phyloP scores from a whole-genome alignment of 768 basidiomycete genomes.

The Suillus ampliporus region DNA sequence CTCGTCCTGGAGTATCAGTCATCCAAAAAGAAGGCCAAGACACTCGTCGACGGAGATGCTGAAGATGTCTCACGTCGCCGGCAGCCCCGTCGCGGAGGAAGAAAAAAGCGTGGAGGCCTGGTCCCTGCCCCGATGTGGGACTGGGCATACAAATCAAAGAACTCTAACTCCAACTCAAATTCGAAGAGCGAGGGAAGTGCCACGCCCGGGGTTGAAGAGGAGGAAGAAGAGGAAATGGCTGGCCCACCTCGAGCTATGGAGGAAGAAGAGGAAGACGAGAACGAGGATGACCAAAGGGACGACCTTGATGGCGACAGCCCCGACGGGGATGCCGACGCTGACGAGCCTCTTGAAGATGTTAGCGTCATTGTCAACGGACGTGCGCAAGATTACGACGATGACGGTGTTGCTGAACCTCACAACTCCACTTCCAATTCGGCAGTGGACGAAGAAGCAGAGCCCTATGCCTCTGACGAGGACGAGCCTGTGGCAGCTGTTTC shows the following conservation, averaged over 20 bases:
- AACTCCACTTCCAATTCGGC: conserved; percentile 9
- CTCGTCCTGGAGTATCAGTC: conserved; percentile 52
- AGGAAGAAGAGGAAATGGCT: conserved; percentile 49
- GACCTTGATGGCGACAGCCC: conserved; percentile 23
- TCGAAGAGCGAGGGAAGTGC: conserved; percentile 55
- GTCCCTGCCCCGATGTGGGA: conserved; percentile 87
- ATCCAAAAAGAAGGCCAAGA: conserved; percentile 17
- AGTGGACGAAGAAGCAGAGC: conserved; percentile 11
- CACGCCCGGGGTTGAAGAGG: conserved; percentile 40
- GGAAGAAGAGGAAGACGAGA: conserved; percentile 58
- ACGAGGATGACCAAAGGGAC: conserved; percentile 18
- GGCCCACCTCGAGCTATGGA: conserved; percentile 61
- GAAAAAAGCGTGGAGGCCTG: conserved; percentile 67
- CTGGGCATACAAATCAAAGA: conserved; percentile 67
- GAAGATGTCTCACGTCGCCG: conserved; percentile 19
- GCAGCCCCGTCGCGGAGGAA: conserved; percentile 30
- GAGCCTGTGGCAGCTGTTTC: neutral
- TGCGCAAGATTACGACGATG: conserved; percentile 22
- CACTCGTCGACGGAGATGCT: conserved; percentile 8
- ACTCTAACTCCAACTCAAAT: conserved; percentile 38
- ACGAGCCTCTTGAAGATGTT: conserved; percentile 10
- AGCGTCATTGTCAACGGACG: conserved; percentile 7
- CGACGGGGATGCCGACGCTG: conserved; percentile 18
- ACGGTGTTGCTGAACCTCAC: conserved; percentile 14
- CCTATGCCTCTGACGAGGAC: conserved; percentile 13